Percentiles rank a stretch among this genome's conserved stretches.
These are phyloP conservation scores for Aeminium ludgeri DNA, from an alignment of 495 filamentous ascomycete species.

Conservation along the genomic window DNA sequence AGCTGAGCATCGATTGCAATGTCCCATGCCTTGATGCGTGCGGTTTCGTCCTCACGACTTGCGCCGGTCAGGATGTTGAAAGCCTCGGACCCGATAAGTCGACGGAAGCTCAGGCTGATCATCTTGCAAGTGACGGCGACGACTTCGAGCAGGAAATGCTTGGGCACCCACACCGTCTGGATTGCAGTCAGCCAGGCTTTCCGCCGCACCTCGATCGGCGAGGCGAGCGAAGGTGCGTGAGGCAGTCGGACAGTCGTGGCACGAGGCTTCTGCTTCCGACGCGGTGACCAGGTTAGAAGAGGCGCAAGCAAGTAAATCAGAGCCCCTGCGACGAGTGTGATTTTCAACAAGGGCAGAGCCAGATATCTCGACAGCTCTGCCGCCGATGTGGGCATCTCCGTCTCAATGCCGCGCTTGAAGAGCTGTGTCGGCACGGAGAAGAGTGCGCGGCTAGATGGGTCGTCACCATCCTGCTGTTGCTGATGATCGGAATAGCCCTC, in stretches of 20 bases:
- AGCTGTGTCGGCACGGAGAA: conserved; percentile 44
- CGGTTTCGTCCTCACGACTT: conserved; percentile 70
- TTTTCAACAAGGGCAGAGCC: conserved; percentile 31
- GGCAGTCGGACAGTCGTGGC: conserved; percentile 27
- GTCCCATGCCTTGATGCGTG: conserved; percentile 80
- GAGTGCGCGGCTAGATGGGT: conserved; percentile 50
- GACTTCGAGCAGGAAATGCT: conserved; percentile 71
- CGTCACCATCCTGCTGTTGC: conserved; percentile 37
- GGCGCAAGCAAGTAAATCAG: conserved; percentile 52
- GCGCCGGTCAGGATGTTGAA: conserved; percentile 66
- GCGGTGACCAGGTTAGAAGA: conserved; percentile 43
- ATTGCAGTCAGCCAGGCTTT: conserved; percentile 91
- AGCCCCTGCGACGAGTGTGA: conserved; percentile 45
- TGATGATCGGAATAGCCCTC: conserved; percentile 57
- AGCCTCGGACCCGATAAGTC: conserved; percentile 53
- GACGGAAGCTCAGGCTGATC: conserved; percentile 62
- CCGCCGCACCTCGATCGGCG: conserved; percentile 67
- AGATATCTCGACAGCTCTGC: conserved; percentile 11
- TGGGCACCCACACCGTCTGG: conserved; percentile 86
- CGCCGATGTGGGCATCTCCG: conserved; percentile 1
- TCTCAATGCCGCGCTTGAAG: conserved; percentile 13
- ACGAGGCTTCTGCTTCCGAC: conserved; percentile 27
- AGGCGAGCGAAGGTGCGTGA: conserved; percentile 53
- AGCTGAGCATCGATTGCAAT: conserved; percentile 92
- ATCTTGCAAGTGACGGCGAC: conserved; percentile 65